Evolutionary conservation across 169 alveolate species (phyloP).

Genomic region (Plasmodium inui): DNA sequence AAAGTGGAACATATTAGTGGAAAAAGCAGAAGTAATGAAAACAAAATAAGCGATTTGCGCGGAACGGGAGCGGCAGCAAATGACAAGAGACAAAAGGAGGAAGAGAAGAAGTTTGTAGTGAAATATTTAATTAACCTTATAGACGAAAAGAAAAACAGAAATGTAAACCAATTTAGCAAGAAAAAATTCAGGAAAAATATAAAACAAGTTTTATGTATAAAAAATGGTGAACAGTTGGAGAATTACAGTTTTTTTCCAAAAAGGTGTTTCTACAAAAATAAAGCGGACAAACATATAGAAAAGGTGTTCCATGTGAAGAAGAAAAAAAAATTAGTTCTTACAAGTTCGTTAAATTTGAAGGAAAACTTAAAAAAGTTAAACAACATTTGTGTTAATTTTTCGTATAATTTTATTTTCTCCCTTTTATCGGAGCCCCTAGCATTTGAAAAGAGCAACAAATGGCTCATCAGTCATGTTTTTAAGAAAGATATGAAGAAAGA

Average conservation of each 20-base stretch:
- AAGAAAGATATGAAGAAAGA: constrained; percentile 41
- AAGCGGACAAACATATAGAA: constrained; percentile 55
- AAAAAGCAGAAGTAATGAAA: neutral
- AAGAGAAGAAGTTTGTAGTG: constrained; percentile 12
- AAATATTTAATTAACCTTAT: constrained; percentile 52
- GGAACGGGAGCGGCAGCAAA: neutral
- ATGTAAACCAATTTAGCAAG: constrained; percentile 7
- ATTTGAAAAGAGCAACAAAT: constrained; percentile 25
- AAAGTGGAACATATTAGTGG: neutral
- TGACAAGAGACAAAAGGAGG: neutral
- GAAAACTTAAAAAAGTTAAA: constrained; percentile 44
- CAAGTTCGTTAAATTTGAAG: constrained; percentile 33
- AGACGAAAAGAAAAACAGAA: constrained; percentile 19
- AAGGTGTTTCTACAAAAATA: constrained; percentile 31
- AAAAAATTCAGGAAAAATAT: constrained; percentile 39
- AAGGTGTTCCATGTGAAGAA: constrained; percentile 32
- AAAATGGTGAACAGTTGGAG: constrained; percentile 20
- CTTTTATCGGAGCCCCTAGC: constrained; percentile 40
- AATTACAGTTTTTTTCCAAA: constrained; percentile 32
- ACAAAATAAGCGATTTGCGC: neutral
- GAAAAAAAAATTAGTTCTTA: constrained; percentile 20
- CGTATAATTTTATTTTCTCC: constrained; percentile 22
- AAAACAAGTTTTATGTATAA: constrained; percentile 21
- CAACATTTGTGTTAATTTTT: constrained; percentile 14
- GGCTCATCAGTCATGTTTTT: constrained; percentile 18